Percentiles rank a stretch among this genome's conserved stretches.
phyloP scores from a whole-genome alignment of 768 basidiomycete species.

The Epithele typhae region DNA sequence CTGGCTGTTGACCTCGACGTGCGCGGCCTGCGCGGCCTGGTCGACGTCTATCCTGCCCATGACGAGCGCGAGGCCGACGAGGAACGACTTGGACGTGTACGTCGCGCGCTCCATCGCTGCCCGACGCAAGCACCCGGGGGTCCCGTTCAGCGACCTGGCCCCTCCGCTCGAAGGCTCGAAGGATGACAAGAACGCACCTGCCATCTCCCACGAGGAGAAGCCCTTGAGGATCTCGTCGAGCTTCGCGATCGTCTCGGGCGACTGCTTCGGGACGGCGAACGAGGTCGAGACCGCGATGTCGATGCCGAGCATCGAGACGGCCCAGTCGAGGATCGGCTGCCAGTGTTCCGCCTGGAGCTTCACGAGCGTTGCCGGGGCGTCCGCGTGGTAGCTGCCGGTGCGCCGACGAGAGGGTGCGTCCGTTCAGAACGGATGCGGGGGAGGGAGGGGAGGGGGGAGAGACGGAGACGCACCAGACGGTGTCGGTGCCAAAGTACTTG shows the following conservation, averaged over 20 bases:
- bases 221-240: constrained; percentile 51
- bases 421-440: too few relatives aligned
- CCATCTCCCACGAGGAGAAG: constrained; percentile 84
- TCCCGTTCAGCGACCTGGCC: background rate
- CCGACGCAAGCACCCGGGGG: background rate
- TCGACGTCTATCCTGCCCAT: constrained; percentile 74
- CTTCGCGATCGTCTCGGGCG: constrained; percentile 59
- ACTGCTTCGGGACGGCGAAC: constrained; percentile 65
- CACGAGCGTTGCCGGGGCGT: constrained; percentile 71
- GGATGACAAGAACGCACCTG: constrained; percentile 61
- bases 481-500: constrained; percentile 91
- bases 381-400: constrained; percentile 82
- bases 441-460: background rate
- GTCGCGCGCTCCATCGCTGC: constrained; percentile 89
- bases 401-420: too few relatives aligned
- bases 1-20: constrained; percentile 93
- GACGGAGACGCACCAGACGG: constrained; percentile 62
- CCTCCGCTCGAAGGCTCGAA: too few relatives aligned
- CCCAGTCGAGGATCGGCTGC: constrained; percentile 86
- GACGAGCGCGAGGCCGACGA: constrained; percentile 83
- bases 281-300: constrained; percentile 69
- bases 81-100: constrained; percentile 85
- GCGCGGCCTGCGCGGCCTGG: constrained; percentile 77
- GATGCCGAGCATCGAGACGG: constrained; percentile 57
- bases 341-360: constrained; percentile 78